A percentile compares a stretch with the other conserved stretches of the same genome.
Evolutionary conservation across 768 basidiomycete species (phyloP).

Genomic region (Suillus luteus): DNA sequence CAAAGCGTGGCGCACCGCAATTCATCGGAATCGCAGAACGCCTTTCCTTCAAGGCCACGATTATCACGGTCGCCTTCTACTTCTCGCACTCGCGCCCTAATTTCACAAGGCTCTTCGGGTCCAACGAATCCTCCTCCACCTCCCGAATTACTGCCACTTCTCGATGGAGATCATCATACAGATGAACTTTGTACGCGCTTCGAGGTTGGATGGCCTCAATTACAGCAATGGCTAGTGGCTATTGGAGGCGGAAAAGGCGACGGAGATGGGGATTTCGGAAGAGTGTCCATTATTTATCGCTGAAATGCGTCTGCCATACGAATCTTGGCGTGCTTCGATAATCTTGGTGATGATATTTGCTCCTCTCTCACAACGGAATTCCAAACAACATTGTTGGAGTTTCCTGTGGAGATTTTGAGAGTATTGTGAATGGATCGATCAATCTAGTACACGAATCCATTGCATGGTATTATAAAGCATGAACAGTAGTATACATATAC

Average conservation of each 20-base stretch:
- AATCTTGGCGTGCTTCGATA: background rate
- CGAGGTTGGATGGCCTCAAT: conserved; percentile 78
- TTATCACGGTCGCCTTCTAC: conserved; percentile 63
- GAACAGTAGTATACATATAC: conserved; percentile 7
- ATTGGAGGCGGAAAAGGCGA: conserved; percentile 64
- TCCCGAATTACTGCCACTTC: conserved; percentile 52
- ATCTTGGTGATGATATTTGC: background rate
- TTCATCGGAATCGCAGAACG: background rate
- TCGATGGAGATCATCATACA: conserved; percentile 90
- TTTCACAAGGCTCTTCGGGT: conserved; percentile 29
- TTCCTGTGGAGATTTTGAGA: background rate
- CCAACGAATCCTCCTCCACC: conserved; percentile 40
- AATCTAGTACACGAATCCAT: background rate
- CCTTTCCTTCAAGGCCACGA: conserved; percentile 28
- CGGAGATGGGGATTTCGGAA: conserved; percentile 58
- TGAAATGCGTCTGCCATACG: conserved; percentile 34
- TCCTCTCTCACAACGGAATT: background rate
- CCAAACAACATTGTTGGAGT: background rate
- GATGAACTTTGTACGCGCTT: conserved; percentile 88
- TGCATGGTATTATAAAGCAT: conserved; percentile 1
- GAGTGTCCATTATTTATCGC: conserved; percentile 77
- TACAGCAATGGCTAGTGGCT: conserved; percentile 69
- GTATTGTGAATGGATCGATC: background rate
- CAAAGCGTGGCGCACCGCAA: conserved; percentile 7
- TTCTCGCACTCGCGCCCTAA: conserved; percentile 35